phyloP scores from a whole-genome alignment of 306 rosid genomes.

The Senna tora region DNA sequence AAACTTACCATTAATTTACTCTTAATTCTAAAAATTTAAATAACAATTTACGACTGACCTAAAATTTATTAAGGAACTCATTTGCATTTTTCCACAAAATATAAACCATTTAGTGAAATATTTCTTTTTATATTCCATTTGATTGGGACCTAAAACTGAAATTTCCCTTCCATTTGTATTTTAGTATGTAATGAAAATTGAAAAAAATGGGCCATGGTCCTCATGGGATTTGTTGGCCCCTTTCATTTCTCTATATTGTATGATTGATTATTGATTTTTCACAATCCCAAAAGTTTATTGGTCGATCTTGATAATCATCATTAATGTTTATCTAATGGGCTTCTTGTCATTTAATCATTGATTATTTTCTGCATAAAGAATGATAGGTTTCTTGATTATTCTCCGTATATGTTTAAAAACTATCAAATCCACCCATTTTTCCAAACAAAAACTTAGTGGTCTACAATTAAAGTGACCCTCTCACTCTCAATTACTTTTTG shows the following conservation, averaged over 20 bases:
- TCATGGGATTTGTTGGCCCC: constrained; percentile 27
- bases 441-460: constrained; percentile 9
- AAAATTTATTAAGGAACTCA: no score
- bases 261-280: constrained; percentile 17
- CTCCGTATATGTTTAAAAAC: neutral
- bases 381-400: constrained; percentile 5
- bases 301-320: neutral
- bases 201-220: constrained; percentile 9
- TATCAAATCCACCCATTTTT: neutral
- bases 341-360: neutral
- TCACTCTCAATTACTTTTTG: constrained; percentile 24
- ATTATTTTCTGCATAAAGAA: constrained; percentile 2
- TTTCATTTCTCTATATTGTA: constrained; percentile 5
- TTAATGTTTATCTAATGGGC: constrained; percentile 8
- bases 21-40: no score
- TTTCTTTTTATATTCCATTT: no score
- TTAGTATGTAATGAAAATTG: no score
- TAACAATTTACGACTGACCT: no score
- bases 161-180: constrained; percentile 16
- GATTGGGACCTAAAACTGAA: no score
- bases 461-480: constrained; percentile 31
- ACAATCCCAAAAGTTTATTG: constrained; percentile 25
- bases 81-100: no score
- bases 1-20: no score
- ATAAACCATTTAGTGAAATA: no score